Conservation (phyloP, 2,329 filamentous ascomycete species). For the Fusarium oligoseptatum region DNA sequence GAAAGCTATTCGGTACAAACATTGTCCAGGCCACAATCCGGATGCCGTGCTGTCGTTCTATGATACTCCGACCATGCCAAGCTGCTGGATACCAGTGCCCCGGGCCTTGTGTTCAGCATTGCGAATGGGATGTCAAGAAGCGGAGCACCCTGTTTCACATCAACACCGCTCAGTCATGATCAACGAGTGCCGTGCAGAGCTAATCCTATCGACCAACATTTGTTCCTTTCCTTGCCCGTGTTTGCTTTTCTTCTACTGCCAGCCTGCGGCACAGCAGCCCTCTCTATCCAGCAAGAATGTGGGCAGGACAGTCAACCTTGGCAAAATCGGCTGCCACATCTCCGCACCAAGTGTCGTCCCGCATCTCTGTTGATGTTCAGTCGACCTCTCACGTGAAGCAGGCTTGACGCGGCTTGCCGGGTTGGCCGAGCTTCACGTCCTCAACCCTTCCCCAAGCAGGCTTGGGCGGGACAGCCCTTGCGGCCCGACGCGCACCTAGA, state of each 20-base stretch:
- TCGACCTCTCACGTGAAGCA: slow-evolving; percentile 43
- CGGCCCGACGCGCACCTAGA: slow-evolving; percentile 47
- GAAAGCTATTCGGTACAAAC: not conserved
- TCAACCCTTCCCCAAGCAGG: slow-evolving; percentile 38
- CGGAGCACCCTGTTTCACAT: not conserved
- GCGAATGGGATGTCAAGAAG: not conserved
- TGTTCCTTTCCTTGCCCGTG: not conserved
- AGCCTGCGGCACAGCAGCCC: slow-evolving; percentile 2
- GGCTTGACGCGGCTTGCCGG: slow-evolving; percentile 45
- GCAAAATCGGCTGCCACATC: not conserved
- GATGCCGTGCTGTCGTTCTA: not conserved
- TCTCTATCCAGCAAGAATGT: slow-evolving; percentile 9
- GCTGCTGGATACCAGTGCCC: not conserved
- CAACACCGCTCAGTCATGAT: not conserved
- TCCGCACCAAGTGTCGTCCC: slow-evolving; percentile 3
- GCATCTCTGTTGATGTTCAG: slow-evolving; percentile 19
- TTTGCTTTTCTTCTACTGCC: not conserved
- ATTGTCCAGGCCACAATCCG: not conserved
- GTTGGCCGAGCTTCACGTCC: slow-evolving; percentile 37
- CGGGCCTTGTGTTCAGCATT: not conserved
- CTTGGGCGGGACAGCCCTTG: slow-evolving; percentile 46
- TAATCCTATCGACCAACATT: not conserved
- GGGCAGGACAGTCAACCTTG: not conserved
- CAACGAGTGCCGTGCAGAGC: not conserved
- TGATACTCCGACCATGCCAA: not conserved